Evolutionary conservation across 2,329 filamentous ascomycete species (phyloP).

Genomic region (Calonectria ilicicola): DNA sequence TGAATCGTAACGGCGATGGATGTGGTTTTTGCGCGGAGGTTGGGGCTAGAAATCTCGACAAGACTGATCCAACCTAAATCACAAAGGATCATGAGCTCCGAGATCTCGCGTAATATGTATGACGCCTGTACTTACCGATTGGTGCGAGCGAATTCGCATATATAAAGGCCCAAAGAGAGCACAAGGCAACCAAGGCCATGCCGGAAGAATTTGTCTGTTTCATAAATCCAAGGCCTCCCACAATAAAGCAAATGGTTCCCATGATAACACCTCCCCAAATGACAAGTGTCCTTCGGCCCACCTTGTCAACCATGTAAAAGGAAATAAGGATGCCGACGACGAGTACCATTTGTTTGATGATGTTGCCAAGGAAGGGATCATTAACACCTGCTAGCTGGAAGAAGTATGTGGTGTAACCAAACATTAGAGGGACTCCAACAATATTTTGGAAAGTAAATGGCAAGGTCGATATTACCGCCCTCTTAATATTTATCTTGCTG

Average conservation of each 20-base stretch:
- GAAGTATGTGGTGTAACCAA: constrained; percentile 39
- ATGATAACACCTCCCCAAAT: constrained; percentile 6
- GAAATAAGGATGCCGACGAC: constrained; percentile 30
- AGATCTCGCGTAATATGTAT: no score
- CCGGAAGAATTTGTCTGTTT: constrained; percentile 17
- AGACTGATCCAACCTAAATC: constrained; percentile 22
- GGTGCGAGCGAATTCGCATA: constrained; percentile 22
- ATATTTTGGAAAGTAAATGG: constrained; percentile 38
- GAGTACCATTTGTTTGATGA: constrained; percentile 28
- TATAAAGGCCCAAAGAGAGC: constrained; percentile 24
- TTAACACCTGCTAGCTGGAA: constrained; percentile 35
- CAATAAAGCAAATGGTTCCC: constrained; percentile 1
- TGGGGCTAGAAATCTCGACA: constrained; percentile 18
- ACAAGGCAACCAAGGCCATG: constrained; percentile 22
- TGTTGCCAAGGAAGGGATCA: constrained; percentile 38
- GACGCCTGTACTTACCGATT: constrained; percentile 8
- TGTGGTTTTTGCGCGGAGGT: constrained; percentile 23
- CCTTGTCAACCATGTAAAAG: constrained; percentile 33
- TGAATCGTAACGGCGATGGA: constrained; percentile 22
- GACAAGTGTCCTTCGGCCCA: constrained; percentile 27
- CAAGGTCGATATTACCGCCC: constrained; percentile 32
- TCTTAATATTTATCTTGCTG: constrained; percentile 32
- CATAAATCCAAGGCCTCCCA: constrained; percentile 17
- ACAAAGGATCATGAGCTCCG: neutral
- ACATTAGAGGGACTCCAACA: constrained; percentile 38